A percentile compares a stretch with the other conserved stretches of the same genome.
These are phyloP conservation scores for Punica granatum DNA, from an alignment of 345 rosid species.

Conservation along the genomic window DNA sequence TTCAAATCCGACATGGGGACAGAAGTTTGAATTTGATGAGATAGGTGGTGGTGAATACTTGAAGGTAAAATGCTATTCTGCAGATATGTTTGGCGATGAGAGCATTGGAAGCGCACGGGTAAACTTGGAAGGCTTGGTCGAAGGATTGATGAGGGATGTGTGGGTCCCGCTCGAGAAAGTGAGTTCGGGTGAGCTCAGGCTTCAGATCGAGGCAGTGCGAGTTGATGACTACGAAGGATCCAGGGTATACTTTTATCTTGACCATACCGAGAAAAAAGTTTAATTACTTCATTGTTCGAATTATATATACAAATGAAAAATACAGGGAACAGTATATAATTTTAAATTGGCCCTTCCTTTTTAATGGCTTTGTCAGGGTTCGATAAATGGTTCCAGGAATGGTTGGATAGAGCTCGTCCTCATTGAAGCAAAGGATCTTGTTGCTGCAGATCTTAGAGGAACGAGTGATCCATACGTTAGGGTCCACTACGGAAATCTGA, in stretches of 20 bases:
- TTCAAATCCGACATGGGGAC: conserved; percentile 52
- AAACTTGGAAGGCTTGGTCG: conserved; percentile 74
- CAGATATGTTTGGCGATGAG: conserved; percentile 75
- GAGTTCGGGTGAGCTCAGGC: conserved; percentile 79
- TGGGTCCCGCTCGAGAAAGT: conserved; percentile 96
- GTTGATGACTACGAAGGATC: conserved; percentile 52
- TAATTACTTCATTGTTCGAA: background rate
- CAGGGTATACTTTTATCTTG: conserved; percentile 27
- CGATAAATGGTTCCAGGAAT: conserved; percentile 31
- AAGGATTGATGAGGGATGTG: conserved; percentile 57
- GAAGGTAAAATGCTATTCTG: conserved; percentile 62
- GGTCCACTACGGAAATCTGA: conserved; percentile 76
- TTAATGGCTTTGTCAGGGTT: conserved; percentile 30
- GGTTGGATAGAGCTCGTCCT: conserved; percentile 89
- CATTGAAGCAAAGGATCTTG: conserved; percentile 77
- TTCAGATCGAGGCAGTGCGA: conserved; percentile 64
- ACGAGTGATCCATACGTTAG: conserved; percentile 98
- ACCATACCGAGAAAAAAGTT: background rate
- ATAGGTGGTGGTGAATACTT: conserved; percentile 73
- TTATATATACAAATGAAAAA: background rate
- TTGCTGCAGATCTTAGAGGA: conserved; percentile 94
- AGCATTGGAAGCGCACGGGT: conserved; percentile 78
- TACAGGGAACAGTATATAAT: background rate
- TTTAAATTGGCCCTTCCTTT: background rate
- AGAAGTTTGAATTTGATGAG: conserved; percentile 85